These are phyloP conservation scores for Podosphaera fusca DNA, from an alignment of 2,329 filamentous ascomycete species.

Conservation along the genomic window DNA sequence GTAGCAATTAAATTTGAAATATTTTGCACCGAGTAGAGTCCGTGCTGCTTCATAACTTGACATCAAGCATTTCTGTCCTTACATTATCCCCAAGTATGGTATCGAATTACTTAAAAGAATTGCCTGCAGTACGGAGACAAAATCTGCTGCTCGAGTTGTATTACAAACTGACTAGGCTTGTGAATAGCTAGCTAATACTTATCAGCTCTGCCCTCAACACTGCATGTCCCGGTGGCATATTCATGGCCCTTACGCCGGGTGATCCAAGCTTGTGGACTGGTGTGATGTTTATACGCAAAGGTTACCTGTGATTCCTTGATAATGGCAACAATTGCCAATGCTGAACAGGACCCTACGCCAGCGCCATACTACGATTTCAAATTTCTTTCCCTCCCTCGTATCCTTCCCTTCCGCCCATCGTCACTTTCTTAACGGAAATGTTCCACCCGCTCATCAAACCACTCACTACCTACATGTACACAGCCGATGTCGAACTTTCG, in stretches of 20 bases:
- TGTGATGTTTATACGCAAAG: conserved; percentile 77
- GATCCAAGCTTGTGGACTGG: conserved; percentile 70
- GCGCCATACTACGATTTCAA: conserved; percentile 71
- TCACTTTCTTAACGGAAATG: conserved; percentile 78
- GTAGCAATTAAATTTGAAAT: not conserved
- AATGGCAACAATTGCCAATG: not conserved
- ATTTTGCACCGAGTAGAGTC: not conserved
- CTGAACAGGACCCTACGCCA: conserved; percentile 60
- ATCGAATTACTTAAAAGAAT: conserved; percentile 7
- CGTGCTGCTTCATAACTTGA: not conserved
- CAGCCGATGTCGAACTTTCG: conserved; percentile 49
- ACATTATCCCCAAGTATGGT: conserved; percentile 7
- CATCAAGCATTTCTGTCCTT: not conserved
- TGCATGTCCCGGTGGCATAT: conserved; percentile 66
- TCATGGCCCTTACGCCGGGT: conserved; percentile 61
- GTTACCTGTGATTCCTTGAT: conserved; percentile 22
- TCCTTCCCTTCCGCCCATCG: conserved; percentile 54
- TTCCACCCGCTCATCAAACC: conserved; percentile 89
- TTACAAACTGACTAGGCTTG: not conserved
- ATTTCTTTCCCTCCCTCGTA: conserved; percentile 69
- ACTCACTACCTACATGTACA: conserved; percentile 84
- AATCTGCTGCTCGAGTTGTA: conserved; percentile 16
- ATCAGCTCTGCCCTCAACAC: conserved; percentile 55
- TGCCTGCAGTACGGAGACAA: conserved; percentile 15
- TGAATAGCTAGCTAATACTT: not conserved